Percentiles rank a stretch among this genome's conserved stretches.
These are phyloP conservation scores for Astrephomene gubernaculifera DNA, from an alignment of 139 green algal genomes.

Conservation along the genomic window DNA sequence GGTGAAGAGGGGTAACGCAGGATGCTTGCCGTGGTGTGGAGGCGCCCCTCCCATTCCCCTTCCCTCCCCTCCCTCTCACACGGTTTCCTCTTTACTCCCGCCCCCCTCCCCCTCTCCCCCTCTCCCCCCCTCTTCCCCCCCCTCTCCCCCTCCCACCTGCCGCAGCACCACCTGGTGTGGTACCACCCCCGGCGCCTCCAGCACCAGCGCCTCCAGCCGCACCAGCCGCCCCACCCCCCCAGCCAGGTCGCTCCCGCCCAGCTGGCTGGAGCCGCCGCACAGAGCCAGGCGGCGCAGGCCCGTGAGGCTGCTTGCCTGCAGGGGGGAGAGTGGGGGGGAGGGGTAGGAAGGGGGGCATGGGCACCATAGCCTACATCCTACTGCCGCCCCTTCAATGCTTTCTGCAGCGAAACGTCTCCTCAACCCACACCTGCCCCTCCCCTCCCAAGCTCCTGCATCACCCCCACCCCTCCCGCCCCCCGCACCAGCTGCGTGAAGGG, in stretches of 20 bases:
- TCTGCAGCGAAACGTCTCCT: not conserved
- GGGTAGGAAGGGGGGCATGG: not conserved
- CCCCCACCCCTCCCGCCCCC: not conserved
- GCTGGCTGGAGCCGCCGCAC: not conserved
- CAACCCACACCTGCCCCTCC: not conserved
- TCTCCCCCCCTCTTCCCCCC: no score
- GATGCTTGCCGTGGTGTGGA: no score
- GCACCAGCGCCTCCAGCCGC: not conserved
- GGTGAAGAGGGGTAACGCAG: no score
- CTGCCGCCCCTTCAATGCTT: not conserved
- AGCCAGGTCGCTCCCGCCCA: constrained; percentile 3
- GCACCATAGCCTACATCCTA: not conserved
- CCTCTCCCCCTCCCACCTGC: not conserved
- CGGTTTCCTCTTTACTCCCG: no score
- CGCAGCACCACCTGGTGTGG: constrained; percentile 27
- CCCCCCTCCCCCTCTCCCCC: no score
- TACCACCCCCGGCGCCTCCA: constrained; percentile 10
- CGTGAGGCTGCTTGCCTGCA: not conserved
- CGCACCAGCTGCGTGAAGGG: not conserved
- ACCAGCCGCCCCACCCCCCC: not conserved
- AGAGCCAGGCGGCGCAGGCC: constrained; percentile 13
- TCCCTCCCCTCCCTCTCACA: no score
- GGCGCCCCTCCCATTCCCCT: no score
- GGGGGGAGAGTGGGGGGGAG: no score
- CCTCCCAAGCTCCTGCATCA: not conserved